phyloP scores from a whole-genome alignment of 192 early-diverging fungal species.

The Coemansia sp. region DNA sequence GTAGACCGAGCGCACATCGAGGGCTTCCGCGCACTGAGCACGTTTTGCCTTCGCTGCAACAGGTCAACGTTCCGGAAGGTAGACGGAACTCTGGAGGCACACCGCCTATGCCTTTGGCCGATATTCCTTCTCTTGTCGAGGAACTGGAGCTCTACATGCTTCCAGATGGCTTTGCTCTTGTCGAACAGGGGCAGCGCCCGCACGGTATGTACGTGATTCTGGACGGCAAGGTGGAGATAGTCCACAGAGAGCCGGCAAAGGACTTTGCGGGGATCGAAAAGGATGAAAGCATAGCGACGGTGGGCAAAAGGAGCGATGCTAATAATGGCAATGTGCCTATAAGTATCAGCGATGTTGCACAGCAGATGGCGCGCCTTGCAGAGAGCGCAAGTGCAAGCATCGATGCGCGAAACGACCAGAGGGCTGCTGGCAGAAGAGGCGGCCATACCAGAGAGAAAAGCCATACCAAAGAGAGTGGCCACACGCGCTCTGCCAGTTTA shows the following conservation, averaged over 20 bases:
- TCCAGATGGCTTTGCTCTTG: constrained; percentile 70
- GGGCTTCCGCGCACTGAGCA: constrained; percentile 38
- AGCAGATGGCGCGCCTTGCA: constrained; percentile 42
- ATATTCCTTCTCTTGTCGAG: constrained; percentile 54
- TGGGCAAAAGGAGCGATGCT: not conserved
- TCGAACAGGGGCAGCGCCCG: constrained; percentile 82
- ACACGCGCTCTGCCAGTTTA: not conserved
- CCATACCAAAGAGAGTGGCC: too few relatives aligned
- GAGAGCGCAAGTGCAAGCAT: constrained; percentile 16
- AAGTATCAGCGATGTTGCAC: constrained; percentile 34
- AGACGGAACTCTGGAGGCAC: constrained; percentile 8
- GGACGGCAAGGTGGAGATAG: constrained; percentile 81
- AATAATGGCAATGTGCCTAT: not conserved
- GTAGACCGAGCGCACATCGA: constrained; percentile 39
- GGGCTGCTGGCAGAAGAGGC: not conserved
- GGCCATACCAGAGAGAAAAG: not conserved
- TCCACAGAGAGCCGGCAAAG: constrained; percentile 37
- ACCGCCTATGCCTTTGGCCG: constrained; percentile 22
- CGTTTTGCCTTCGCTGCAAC: constrained; percentile 40
- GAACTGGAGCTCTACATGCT: constrained; percentile 77
- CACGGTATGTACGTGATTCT: constrained; percentile 91
- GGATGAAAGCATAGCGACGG: constrained; percentile 2
- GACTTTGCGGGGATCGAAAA: constrained; percentile 41
- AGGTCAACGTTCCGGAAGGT: constrained; percentile 20
- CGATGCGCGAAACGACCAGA: constrained; percentile 6